Evolutionary conservation across 2,329 filamentous ascomycete genomes (phyloP), one percentile per base, ranked within the genome.

Genomic region (Cadophora sp.): DNA sequence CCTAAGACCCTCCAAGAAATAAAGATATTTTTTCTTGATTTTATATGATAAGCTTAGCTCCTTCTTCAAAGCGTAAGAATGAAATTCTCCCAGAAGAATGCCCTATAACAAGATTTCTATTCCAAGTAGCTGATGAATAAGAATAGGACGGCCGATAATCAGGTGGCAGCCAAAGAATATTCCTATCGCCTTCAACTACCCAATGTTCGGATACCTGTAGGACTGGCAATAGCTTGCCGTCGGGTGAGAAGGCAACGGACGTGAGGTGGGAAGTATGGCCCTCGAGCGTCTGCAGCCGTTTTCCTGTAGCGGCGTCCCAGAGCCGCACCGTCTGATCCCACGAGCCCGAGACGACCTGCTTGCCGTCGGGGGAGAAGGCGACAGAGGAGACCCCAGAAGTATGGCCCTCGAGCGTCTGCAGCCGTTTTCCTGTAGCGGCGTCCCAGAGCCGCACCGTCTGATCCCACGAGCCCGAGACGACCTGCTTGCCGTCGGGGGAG

Each of bases 271-370:
- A 33, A 4, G 36, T 33, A 30, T 70, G 66, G 58, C 68, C 68
- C 58, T 62, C 50, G 59, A 67, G 65, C 45, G 43, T 62, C 43
- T 50, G 43, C 33, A 62, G 50, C 27, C 22, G 27, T 33, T 36
- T 22, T 45, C 60, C 53, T 8, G 59, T 68, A 18, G 51, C 59
- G 1, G 59, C 50, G 50, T 68, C 62, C 67, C 62, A 69, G 47
- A 69, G 51, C 22, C 51, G 55, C 18, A 55, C 43, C 41, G 36
- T 33, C n/a, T 53, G 47, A 33, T 68, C 66, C n/a, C 33, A 27
- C 22, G n/a, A 58, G 33, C 16, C 36, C 9, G 30, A 30, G 16
- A 27, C 62, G 33, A 22, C 48, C 43, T 41, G 20, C 41, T 64
- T 53, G 62, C 30, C 30, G 30, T 33, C 30, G 30, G 30, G 30